Conservation (phyloP, 805 yeast species). For the Yamadazyma laniorum region DNA sequence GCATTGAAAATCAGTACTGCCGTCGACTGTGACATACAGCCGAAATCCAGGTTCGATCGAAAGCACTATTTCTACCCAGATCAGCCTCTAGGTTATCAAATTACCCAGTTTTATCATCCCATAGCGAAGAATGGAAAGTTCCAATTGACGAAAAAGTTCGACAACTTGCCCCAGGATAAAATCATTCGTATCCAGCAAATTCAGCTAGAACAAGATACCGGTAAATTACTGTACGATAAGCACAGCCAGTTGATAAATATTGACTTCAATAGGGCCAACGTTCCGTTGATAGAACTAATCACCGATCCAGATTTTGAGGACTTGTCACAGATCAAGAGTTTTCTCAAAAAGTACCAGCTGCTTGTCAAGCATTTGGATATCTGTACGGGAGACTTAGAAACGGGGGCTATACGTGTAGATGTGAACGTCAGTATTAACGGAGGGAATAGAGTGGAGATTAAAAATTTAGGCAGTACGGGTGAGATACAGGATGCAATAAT, state of each 20-base stretch:
- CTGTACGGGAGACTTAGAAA: conserved; percentile 87
- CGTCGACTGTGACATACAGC: conserved; percentile 56
- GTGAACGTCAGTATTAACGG: conserved; percentile 83
- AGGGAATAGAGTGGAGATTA: conserved; percentile 79
- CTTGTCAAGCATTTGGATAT: conserved; percentile 66
- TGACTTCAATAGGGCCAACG: conserved; percentile 82
- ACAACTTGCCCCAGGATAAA: conserved; percentile 48
- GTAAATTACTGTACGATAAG: conserved; percentile 61
- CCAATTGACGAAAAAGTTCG: conserved; percentile 47
- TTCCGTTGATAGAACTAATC: conserved; percentile 86
- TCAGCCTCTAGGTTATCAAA: conserved; percentile 94
- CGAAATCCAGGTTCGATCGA: conserved; percentile 73
- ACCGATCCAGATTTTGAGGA: conserved; percentile 82
- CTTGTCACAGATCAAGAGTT: conserved; percentile 67
- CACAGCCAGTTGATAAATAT: conserved; percentile 45
- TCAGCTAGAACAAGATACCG: conserved; percentile 95
- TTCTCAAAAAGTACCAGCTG: conserved; percentile 76
- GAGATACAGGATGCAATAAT: conserved; percentile 76
- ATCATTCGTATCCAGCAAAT: conserved; percentile 68
- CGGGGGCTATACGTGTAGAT: conserved; percentile 94
- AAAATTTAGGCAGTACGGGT: conserved; percentile 81
- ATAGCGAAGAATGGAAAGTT: conserved; percentile 68
- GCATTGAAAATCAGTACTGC: conserved; percentile 77
- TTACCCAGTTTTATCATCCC: conserved; percentile 86
- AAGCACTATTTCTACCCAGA: conserved; percentile 96